Conservation (phyloP, 139 green algal genomes). For the Micromonas pusilla region DNA sequence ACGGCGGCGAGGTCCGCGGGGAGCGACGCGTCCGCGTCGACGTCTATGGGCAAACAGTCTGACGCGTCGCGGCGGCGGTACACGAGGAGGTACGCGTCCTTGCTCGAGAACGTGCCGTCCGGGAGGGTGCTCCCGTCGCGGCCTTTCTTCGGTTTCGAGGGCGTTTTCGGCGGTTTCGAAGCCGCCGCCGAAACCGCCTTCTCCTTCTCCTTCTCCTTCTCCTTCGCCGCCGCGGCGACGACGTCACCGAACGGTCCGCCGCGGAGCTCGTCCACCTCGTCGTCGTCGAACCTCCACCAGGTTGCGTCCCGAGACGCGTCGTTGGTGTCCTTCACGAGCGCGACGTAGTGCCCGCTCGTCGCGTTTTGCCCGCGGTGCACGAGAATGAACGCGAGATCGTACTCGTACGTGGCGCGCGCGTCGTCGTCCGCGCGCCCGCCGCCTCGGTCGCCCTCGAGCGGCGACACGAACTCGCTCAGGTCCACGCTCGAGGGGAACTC, state of each 20-base stretch:
- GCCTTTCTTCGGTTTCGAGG: background rate
- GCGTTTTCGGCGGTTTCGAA: no score
- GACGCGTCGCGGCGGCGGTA: background rate
- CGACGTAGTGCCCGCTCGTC: slow-evolving; percentile 75
- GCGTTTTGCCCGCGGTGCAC: slow-evolving; percentile 75
- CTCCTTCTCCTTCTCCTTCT: background rate
- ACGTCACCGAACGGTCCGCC: background rate
- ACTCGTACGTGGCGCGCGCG: background rate
- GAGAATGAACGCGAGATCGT: slow-evolving; percentile 62
- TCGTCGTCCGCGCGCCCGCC: background rate
- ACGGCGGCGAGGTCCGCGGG: background rate
- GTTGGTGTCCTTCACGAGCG: no score
- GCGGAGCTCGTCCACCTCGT: background rate
- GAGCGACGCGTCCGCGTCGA: background rate
- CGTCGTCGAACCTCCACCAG: slow-evolving; percentile 87
- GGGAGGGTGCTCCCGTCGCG: background rate
- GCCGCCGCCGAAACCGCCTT: no score
- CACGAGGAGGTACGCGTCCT: slow-evolving; percentile 5
- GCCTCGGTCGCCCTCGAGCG: background rate
- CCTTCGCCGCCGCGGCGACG: background rate
- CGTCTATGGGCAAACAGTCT: background rate
- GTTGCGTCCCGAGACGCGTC: slow-evolving; percentile 21
- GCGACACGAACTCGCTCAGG: slow-evolving; percentile 40
- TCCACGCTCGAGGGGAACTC: slow-evolving; percentile 65
- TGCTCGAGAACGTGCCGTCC: background rate